Percentiles rank a stretch among this genome's conserved stretches.
Evolutionary conservation across 371 early-diverging fungal genomes (phyloP).

Genomic region (Rhizopus delemar): DNA sequence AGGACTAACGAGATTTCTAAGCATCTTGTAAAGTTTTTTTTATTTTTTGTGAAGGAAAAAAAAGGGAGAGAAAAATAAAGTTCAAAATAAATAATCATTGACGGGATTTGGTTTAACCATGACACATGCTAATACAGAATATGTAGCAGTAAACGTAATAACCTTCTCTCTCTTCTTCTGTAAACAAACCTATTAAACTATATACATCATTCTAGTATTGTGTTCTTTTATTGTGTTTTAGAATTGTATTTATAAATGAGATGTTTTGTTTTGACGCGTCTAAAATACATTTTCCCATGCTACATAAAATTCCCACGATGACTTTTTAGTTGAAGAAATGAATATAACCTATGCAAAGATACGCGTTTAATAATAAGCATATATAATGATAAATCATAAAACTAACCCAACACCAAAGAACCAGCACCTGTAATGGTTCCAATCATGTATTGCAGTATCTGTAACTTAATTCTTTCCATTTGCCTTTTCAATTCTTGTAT

Average conservation of each 20-base stretch:
- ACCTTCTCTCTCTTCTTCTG: too few species aligned
- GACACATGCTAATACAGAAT: too few species aligned
- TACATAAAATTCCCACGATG: constrained; percentile 17
- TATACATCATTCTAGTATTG: too few species aligned
- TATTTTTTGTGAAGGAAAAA: constrained; percentile 5
- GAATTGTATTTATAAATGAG: neutral
- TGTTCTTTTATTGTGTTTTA: neutral
- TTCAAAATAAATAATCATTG: constrained; percentile 3
- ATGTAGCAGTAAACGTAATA: neutral
- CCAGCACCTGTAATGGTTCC: constrained; percentile 85
- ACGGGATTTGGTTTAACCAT: constrained; percentile 21
- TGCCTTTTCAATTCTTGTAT: constrained; percentile 76
- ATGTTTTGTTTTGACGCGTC: neutral
- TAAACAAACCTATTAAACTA: too few species aligned
- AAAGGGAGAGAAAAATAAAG: neutral
- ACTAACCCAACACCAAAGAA: constrained; percentile 70
- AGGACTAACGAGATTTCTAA: constrained; percentile 43
- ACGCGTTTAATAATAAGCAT: neutral
- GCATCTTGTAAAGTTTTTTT: constrained; percentile 29
- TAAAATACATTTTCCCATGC: constrained; percentile 2
- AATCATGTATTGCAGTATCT: constrained; percentile 83
- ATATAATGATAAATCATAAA: neutral
- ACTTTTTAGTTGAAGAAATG: constrained; percentile 24
- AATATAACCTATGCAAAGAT: constrained; percentile 16
- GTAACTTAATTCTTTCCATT: constrained; percentile 91